Evolutionary conservation across 1,139 yeast species (phyloP), one percentile per base, ranked within the genome.

Genomic region (Suhomyces atakaporum): DNA sequence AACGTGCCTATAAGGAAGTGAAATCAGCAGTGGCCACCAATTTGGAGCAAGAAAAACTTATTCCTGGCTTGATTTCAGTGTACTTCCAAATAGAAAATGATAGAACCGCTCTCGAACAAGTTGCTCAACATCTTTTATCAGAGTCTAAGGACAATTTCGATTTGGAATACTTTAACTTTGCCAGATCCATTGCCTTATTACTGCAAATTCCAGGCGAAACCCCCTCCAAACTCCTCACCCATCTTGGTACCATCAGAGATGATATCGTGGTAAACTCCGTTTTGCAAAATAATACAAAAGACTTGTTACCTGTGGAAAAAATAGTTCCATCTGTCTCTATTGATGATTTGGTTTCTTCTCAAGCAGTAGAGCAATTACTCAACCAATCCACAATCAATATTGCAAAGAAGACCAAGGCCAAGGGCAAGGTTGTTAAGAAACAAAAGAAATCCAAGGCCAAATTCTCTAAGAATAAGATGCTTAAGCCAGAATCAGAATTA

Each of bases 1-100:
- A 25, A 21, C 31, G 33, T 22, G 39, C 39, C 4, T 28, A 16
- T 10, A 20, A 13, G 7, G 30, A 36, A 11, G n/a, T 36, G 10
- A 27, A 22, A 16, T 15, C 36, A n/a, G 40, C 40, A 1, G 35
- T 37, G 4, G 44, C 46, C 1, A 42, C 44, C 8, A 52, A 53
- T 32, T 43, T 56, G 12, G 34, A 44, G 6, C 44, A 52, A 9
- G 46, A 51, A 6, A 47, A 49, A 25, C 39, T 60, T 5, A 48
- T 58, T 5, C 80, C 79, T 20, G 73, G 69, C 38, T 60, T 69
- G 50, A 67, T 66, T 38, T 76, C 73, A 22, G 56, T 72, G 1
- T 62, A 81, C 33, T 25, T 28, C 20, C 13, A 19, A 11, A 26
- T 35, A 10, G 33, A 19, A 16, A 34, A 25, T 10, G 25, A 34